Base-by-base conservation (phyloP, 2,329 filamentous ascomycete genomes). In the Chaetoscypha palmicola region DNA sequence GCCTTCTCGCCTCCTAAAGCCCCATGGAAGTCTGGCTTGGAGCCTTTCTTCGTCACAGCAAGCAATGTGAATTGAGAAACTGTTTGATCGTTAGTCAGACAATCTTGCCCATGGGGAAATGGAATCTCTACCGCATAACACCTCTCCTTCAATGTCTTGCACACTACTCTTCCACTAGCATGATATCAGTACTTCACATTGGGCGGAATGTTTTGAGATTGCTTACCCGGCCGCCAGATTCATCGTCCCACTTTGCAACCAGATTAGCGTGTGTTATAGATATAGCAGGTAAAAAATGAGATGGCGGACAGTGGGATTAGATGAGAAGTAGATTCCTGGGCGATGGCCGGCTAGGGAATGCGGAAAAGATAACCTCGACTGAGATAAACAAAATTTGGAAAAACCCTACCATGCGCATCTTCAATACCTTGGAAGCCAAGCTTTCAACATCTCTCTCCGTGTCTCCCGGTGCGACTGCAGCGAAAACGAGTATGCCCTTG, bases 61-160 rank as follows among this genome's bases (percentile, higher is more conserved):
- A 94, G 75, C 8, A 98, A 76, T 2, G 92, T 98, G 62, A 98
- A 98, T 67, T 98, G 92, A 11, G 92, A 97, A 35, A 98, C 91
- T 94, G 16, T 60, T 12, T 14, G 16, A n/a, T n/a, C 19, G 11
- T 39, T 7, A 20, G 40, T 52, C 10, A 51, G 47, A 35, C 32
- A 31, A 9, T 7, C 3, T 32, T n/a, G n/a, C 19, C 12, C 9
- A 24, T 5, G 10, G 9, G 17, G 16, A 22, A 14, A 23, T 41
- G 23, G 31, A 26, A n/a, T 34, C 45, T 51, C 45, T 73, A 94
- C 89, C 90, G 64, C 91, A 97, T n/a, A 98, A 78, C 20, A 98
- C 76, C 63, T 97, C 92, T 39, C 92, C 92, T 34, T 77, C 72
- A 48, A 97, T 90, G 50, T 98, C 92, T 56, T 83, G 74, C 7